A percentile compares a stretch with the other conserved stretches of the same genome.
phyloP scores from a whole-genome alignment of 2,329 filamentous ascomycete genomes.

The Albophoma yamanashiensis region DNA sequence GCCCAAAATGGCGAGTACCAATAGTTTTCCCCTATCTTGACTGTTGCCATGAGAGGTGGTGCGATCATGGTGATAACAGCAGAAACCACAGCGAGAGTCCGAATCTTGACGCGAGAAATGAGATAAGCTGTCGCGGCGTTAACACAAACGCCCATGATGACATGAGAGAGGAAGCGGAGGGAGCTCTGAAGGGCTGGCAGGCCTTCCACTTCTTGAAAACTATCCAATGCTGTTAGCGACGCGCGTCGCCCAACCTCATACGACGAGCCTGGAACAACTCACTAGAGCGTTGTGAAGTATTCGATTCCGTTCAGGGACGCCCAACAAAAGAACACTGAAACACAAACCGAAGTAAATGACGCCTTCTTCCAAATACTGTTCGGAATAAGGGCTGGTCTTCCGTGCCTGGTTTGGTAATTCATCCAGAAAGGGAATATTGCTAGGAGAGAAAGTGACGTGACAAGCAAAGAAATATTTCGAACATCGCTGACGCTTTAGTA shows the following conservation, averaged over 20 bases:
- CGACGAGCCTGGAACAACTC: constrained; percentile 7
- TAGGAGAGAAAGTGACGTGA: constrained; percentile 29
- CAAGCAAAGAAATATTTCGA: constrained; percentile 32
- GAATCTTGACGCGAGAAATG: constrained; percentile 24
- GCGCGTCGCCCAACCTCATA: background rate
- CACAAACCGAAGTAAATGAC: constrained; percentile 43
- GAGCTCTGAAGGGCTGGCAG: constrained; percentile 34
- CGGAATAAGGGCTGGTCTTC: constrained; percentile 45
- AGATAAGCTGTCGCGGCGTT: constrained; percentile 33
- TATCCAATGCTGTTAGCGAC: constrained; percentile 1
- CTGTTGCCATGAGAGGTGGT: constrained; percentile 44
- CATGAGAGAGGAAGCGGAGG: constrained; percentile 34
- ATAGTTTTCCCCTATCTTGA: constrained; percentile 34
- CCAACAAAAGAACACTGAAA: constrained; percentile 35
- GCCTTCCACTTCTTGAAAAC: constrained; percentile 37
- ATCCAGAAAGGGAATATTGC: constrained; percentile 45
- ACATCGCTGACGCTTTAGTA: constrained; percentile 27
- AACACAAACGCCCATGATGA: constrained; percentile 29
- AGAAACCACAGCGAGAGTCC: constrained; percentile 25
- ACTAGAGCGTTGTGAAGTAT: constrained; percentile 37
- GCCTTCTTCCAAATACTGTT: constrained; percentile 48
- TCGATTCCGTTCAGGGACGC: constrained; percentile 36
- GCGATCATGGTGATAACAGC: constrained; percentile 32
- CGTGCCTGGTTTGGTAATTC: constrained; percentile 31
- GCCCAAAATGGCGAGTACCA: constrained; percentile 36